Evolutionary conservation across 2,329 filamentous ascomycete species (phyloP), one percentile per base, ranked within the genome.

Genomic region (Hymenoscyphus scutula): DNA sequence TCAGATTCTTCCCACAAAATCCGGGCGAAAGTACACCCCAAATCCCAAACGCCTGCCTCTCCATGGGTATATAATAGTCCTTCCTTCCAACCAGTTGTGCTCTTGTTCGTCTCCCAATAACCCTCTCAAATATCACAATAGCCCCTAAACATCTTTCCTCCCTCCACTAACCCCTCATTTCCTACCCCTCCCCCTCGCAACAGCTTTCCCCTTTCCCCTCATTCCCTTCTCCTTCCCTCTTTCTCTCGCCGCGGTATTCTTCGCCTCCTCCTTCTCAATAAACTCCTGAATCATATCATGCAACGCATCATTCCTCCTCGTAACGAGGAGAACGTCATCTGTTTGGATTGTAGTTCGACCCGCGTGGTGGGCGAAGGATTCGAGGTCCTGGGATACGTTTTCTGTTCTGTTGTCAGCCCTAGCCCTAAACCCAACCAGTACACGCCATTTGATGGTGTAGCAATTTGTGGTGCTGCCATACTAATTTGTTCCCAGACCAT

Each of bases 401-500:
- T 84, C 83, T 84, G 23, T 27, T 13, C 7, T 53, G 3, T 8
- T 54, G 13, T 32, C 19, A 54, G 51, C 5, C 1, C 4, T 5
- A 6, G 17, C n/a, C n/a, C n/a, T n/a, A n/a, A n/a, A n/a, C n/a
- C n/a, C n/a, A n/a, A n/a, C n/a, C n/a, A n/a, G n/a, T n/a, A n/a
- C n/a, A n/a, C n/a, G n/a, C 15, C 23, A 29, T 29, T 5, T 5
- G 23, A 8, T 17, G 11, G 30, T 30, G 29, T 17, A 13, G 17
- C 29, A 10, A 17, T 27, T 17, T 27, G 23, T 5, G 27, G 17
- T 53, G 19, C 59, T 53, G 41, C 55, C 77, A 55, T 81, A 94
- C 92, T 90, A 58, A 97, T 89, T 69, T 96, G 92, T 1, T 87
- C 84, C 87, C 91, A 97, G 7, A 94, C 89, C 76, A 96, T 84